phyloP scores from a whole-genome alignment of 768 basidiomycete species.

The Serendipita sp. region DNA sequence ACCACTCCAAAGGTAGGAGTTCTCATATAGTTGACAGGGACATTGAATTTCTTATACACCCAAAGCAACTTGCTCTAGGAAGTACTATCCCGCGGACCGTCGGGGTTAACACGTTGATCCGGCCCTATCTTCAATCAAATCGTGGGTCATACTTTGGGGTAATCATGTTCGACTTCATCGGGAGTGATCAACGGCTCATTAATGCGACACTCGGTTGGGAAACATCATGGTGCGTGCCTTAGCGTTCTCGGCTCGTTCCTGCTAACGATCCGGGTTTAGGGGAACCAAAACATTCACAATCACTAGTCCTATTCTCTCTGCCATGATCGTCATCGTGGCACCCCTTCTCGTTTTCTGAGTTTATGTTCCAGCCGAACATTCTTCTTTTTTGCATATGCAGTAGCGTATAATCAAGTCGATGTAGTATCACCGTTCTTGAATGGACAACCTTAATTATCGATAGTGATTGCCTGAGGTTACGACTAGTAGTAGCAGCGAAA shows the following conservation, averaged over 20 bases:
- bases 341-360: no score
- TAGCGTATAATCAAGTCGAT: no score
- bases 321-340: no score
- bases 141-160: not conserved
- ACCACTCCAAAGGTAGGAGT: not conserved
- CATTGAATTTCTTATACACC: not conserved
- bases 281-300: no score
- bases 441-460: no score
- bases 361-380: no score
- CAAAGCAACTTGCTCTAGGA: not conserved
- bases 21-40: not conserved
- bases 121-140: not conserved
- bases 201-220: not conserved
- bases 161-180: not conserved
- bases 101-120: not conserved
- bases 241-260: not conserved
- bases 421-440: no score
- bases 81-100: not conserved
- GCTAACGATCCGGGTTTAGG: no score
- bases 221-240: not conserved
- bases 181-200: not conserved
- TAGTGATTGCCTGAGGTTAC: no score
- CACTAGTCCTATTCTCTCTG: no score
- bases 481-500: no score
- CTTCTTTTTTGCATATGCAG: no score